Evolutionary conservation across 306 rosid genomes (phyloP), one percentile per base, ranked within the genome.

Genomic region (Rosa chinensis): DNA sequence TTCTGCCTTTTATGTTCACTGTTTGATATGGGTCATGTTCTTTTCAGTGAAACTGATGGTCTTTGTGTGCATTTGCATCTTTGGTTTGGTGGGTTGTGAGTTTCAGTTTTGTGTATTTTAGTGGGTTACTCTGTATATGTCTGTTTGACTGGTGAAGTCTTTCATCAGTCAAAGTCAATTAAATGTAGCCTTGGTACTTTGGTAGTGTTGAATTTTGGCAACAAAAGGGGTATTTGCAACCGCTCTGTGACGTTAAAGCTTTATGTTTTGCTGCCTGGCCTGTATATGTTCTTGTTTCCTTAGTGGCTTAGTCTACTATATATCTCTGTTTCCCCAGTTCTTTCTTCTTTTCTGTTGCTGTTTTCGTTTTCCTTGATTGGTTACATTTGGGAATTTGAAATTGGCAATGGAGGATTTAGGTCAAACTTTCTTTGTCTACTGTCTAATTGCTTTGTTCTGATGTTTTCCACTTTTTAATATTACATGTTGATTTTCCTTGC

Each of bases 401-500:
- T 23, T 49, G 32, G 64, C 48, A 73, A 37, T 10, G 11, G 5
- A 44, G 52, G 42, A 49, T 49, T 32, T 49, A 8, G 45, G 35
- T 37, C 32, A 53, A 32, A 53, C 25, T 62, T 35, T 72, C 62
- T 52, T 20, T 6, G 63, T 35, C 21, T 55, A 56, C 63, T 17
- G 20, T 50, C 4, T 13, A 53, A 18, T 73, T 50, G 12, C 5
- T 23, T 73, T 72, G 63, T 47, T 73, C 6, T 5, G 32, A 39
- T 39, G 0, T 37, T 20, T 12, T 17, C 50, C 21, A 42, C 53
- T 11, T 42, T 28, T 63, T 62, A 62, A 71, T 40, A 28, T 63
- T 32, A 0, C 42, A 52, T 71, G 44, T 25, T 72, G 47, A 79
- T 25, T 84, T 81, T 18, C 81, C 63, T 47, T 87, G 44, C 85